phyloP scores from a whole-genome alignment of 1,284 basidiomycete species.

The Neolentinus lepideus region DNA sequence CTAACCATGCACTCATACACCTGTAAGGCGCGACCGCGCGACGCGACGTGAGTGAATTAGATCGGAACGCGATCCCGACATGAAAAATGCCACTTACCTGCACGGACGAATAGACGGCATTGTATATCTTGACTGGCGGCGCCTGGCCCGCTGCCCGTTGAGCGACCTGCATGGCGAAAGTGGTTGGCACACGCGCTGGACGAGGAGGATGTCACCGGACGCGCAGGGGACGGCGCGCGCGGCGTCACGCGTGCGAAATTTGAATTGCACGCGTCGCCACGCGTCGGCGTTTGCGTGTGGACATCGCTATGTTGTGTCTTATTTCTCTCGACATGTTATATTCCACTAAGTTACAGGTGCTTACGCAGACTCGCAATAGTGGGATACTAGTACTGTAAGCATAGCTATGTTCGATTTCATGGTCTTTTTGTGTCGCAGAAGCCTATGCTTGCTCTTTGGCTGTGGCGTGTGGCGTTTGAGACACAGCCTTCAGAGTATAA shows the following conservation, averaged over 20 bases:
- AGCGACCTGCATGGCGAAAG: constrained; percentile 24
- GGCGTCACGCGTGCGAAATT: background rate
- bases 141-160: constrained; percentile 30
- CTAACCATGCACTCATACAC: constrained; percentile 97
- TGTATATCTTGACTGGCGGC: constrained; percentile 77
- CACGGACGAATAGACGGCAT: constrained; percentile 83
- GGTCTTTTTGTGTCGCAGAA: too few relatives aligned
- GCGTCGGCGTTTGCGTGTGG: background rate
- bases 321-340: too few relatives aligned
- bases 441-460: too few relatives aligned
- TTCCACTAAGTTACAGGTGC: too few relatives aligned
- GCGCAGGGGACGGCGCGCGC: background rate
- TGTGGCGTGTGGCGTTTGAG: too few relatives aligned
- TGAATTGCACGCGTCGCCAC: background rate
- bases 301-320: too few relatives aligned
- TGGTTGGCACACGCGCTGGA: constrained; percentile 8
- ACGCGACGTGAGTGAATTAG: constrained; percentile 24
- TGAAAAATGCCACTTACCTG: constrained; percentile 42
- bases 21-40: constrained; percentile 31
- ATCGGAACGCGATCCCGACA: constrained; percentile 16
- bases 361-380: too few relatives aligned
- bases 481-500: too few relatives aligned
- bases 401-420: too few relatives aligned
- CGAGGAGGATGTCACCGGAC: constrained; percentile 6
- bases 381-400: too few relatives aligned